Evolutionary conservation across 2,329 filamentous ascomycete genomes (phyloP).

Genomic region (Ceratocystis destructans): DNA sequence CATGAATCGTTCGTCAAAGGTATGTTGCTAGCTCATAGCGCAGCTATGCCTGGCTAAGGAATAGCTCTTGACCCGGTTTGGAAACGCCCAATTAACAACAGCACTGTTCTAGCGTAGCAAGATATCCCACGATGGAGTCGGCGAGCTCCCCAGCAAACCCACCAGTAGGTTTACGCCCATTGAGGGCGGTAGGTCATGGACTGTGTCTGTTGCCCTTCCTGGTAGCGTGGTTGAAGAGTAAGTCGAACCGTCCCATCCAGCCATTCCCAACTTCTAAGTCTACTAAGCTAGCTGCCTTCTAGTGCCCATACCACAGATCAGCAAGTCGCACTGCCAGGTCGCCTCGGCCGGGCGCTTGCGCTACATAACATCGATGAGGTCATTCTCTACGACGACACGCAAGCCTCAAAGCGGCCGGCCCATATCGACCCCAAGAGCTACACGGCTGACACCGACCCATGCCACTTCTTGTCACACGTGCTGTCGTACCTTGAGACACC

Average conservation of each 20-base stretch:
- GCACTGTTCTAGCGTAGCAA: slow-evolving; percentile 35
- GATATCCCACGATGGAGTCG: slow-evolving; percentile 30
- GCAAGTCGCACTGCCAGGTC: slow-evolving; percentile 57
- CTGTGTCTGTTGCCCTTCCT: slow-evolving; percentile 63
- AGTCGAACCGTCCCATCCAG: slow-evolving; percentile 21
- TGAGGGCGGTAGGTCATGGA: slow-evolving; percentile 52
- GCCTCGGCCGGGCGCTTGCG: slow-evolving; percentile 66
- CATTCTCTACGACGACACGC: slow-evolving; percentile 63
- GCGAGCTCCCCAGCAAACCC: slow-evolving; percentile 39
- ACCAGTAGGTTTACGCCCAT: slow-evolving; percentile 54
- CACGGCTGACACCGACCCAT: slow-evolving; percentile 61
- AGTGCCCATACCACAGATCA: slow-evolving; percentile 62
- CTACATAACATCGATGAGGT: slow-evolving; percentile 79
- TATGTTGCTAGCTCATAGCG: background rate
- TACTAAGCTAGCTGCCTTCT: slow-evolving; percentile 16
- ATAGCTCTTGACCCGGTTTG: background rate
- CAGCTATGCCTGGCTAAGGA: background rate
- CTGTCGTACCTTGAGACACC: slow-evolving; percentile 74
- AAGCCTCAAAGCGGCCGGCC: slow-evolving; percentile 32
- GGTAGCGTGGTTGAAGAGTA: slow-evolving; percentile 67
- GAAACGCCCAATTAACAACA: background rate
- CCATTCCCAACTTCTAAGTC: background rate
- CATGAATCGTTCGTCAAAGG: slow-evolving; percentile 17
- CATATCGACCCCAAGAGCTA: slow-evolving; percentile 39
- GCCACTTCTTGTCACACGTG: slow-evolving; percentile 66